Evolutionary conservation across 2,329 filamentous ascomycete species (phyloP).

Genomic region (Talaromyces sp.): DNA sequence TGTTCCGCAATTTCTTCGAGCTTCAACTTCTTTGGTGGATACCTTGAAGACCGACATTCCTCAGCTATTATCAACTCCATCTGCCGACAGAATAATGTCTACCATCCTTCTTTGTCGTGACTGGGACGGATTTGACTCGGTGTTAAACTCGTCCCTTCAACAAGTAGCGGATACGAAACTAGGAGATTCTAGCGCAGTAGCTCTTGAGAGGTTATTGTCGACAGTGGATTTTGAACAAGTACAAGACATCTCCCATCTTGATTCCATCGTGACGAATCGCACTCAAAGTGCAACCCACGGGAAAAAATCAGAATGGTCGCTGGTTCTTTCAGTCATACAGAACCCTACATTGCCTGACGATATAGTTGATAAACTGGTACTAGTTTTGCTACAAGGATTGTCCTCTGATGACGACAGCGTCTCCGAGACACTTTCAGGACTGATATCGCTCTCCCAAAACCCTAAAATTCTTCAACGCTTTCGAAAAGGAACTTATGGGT

Average conservation of each 20-base stretch:
- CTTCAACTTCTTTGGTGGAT: slow-evolving; percentile 38
- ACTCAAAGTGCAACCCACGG: slow-evolving; percentile 31
- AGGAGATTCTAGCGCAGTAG: slow-evolving; percentile 25
- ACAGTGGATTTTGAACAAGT: slow-evolving; percentile 33
- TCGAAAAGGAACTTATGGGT: slow-evolving; percentile 40
- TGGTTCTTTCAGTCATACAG: slow-evolving; percentile 32
- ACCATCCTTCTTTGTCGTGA: slow-evolving; percentile 55
- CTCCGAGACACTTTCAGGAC: slow-evolving; percentile 36
- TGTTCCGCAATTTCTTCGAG: slow-evolving; percentile 36
- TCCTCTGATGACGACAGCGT: slow-evolving; percentile 30
- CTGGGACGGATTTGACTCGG: slow-evolving; percentile 34
- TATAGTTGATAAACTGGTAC: slow-evolving; percentile 30
- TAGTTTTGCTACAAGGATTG: slow-evolving; percentile 35
- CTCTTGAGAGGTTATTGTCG: slow-evolving; percentile 35
- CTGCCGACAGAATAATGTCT: slow-evolving; percentile 60
- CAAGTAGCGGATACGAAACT: slow-evolving; percentile 27
- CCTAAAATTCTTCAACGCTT: slow-evolving; percentile 40
- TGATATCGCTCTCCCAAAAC: slow-evolving; percentile 43
- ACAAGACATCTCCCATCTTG: slow-evolving; percentile 28
- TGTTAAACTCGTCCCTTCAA: slow-evolving; percentile 32
- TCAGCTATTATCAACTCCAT: slow-evolving; percentile 61
- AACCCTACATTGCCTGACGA: slow-evolving; percentile 30
- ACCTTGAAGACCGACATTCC: slow-evolving; percentile 55
- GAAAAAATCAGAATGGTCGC: slow-evolving; percentile 31
- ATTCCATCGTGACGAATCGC: slow-evolving; percentile 29